Evolutionary conservation across 176 grass and related monocot genomes (phyloP).

Genomic region (Urochloa ruziziensis): DNA sequence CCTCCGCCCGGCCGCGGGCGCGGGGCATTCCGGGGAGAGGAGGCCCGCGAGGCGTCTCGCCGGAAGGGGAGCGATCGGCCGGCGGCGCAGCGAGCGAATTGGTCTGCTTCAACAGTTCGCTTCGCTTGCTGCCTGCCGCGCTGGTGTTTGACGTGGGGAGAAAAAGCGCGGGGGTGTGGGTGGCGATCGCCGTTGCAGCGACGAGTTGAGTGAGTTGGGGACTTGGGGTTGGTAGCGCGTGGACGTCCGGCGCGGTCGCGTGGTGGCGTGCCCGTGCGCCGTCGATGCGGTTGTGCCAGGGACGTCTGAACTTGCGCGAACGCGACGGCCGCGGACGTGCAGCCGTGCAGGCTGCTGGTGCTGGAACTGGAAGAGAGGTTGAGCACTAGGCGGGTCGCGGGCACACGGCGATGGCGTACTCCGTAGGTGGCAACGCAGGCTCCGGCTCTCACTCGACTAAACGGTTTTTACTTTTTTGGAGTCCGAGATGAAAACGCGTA

Average conservation of each 20-base stretch:
- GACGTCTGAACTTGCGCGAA: conserved; percentile 6
- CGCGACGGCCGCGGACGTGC: not conserved
- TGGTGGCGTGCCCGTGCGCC: conserved; percentile 9
- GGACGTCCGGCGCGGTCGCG: conserved; percentile 19
- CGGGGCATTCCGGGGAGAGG: conserved; percentile 28
- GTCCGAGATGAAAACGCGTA: too few species aligned
- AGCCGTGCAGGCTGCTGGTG: not conserved
- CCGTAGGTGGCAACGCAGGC: too few species aligned
- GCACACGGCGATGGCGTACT: too few species aligned
- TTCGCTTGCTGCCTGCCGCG: not conserved
- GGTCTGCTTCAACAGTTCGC: not conserved
- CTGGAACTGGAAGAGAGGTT: not conserved
- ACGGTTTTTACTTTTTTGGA: too few species aligned
- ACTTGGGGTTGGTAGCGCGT: conserved; percentile 21
- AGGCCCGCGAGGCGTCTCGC: not conserved
- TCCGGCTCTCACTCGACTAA: too few species aligned
- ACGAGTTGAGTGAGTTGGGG: not conserved
- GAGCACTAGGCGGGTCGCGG: too few species aligned
- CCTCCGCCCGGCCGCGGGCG: not conserved
- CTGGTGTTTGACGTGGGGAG: conserved; percentile 19
- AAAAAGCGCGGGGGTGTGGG: not conserved
- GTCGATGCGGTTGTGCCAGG: conserved; percentile 28
- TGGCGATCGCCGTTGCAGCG: conserved; percentile 7
- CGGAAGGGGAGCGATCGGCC: not conserved
- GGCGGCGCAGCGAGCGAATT: not conserved